These are phyloP conservation scores for Firmiana major DNA, from an alignment of 345 rosid species.

Conservation along the genomic window DNA sequence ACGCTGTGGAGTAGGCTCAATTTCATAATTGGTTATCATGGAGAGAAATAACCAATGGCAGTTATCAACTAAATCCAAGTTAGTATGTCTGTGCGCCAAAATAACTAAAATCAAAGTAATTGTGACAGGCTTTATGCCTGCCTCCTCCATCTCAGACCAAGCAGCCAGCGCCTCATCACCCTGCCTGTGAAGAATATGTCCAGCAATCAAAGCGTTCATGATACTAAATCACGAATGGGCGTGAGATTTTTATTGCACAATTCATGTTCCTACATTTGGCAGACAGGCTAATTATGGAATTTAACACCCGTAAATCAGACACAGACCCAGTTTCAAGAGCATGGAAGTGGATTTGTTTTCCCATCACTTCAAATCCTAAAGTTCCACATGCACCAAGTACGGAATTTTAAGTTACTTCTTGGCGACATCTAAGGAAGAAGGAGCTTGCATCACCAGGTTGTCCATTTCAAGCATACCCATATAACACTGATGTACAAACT, in stretches of 20 bases:
- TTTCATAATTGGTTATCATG: constrained; percentile 38
- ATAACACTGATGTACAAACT: constrained; percentile 62
- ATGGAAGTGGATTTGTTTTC: constrained; percentile 61
- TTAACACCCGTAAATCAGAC: constrained; percentile 53
- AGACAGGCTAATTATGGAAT: constrained; percentile 72
- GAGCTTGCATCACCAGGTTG: constrained; percentile 62
- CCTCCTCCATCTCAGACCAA: constrained; percentile 54
- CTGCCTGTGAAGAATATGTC: constrained; percentile 60
- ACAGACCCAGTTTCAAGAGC: constrained; percentile 52
- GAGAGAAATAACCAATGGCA: constrained; percentile 56
- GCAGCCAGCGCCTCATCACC: constrained; percentile 57
- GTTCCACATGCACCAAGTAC: constrained; percentile 64
- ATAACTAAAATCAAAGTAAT: constrained; percentile 45
- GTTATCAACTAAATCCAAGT: constrained; percentile 42
- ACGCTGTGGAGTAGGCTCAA: constrained; percentile 66
- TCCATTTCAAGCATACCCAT: constrained; percentile 73
- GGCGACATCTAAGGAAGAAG: constrained; percentile 34
- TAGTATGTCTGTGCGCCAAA: constrained; percentile 28
- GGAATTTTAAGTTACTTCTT: constrained; percentile 51
- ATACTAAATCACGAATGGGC: constrained; percentile 49
- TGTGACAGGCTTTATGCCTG: constrained; percentile 43
- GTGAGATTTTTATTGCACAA: constrained; percentile 45
- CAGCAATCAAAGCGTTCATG: constrained; percentile 74
- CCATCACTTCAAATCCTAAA: constrained; percentile 64
- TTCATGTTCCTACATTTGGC: constrained; percentile 49